Evolutionary conservation across 208 protist species (phyloP), one percentile per base, ranked within the genome.

Genomic region (Willaertia magna): DNA sequence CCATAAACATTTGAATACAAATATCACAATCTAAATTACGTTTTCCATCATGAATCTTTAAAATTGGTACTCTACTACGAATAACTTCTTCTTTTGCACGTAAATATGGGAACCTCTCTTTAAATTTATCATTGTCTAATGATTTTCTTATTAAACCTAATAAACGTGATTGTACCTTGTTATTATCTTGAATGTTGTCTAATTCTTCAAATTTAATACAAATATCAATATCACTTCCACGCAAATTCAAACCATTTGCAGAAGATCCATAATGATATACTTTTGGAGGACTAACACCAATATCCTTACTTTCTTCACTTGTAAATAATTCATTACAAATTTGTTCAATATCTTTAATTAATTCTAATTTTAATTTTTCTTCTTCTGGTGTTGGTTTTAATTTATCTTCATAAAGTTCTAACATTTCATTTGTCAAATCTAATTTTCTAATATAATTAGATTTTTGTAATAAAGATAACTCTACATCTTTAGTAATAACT

Each of bases 1-100:
- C 88, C 12, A 89, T 22, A 16, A 34, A 81, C 18, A 26, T 81
- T 52, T 26, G 26, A 51, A 81, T 49, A 39, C 76, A 81, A 51
- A 81, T 39, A 51, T 81, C 76, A 52, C 76, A 81, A n/a, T 81
- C 76, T 12, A 81, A 49, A 11, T 30, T 40, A 52, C 76, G 22
- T 16, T 51, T 47, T 2, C 14, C 7, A 51, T 81, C 76, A 4
- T 52, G 18, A 47, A 81, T 39, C 39, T 81, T 47, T 20, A 81
- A 49, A 18, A 81, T 52, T n/a, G 76, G 76, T 40, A 81, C 76
- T 30, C 76, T 1, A 14, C 76, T 47, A 3, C 7, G 49, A 20
- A 81, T 20, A 0, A 30, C 12, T 52, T 51, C 11, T 52, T 52
- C 18, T 40, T 47, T 3, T 30, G 16, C 20, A 39, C 12, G 22